Percentiles rank a stretch among this genome's conserved stretches.
These are phyloP conservation scores for Ceratocystis harringtonii DNA, from an alignment of 2,329 filamentous ascomycete genomes.

Conservation along the genomic window DNA sequence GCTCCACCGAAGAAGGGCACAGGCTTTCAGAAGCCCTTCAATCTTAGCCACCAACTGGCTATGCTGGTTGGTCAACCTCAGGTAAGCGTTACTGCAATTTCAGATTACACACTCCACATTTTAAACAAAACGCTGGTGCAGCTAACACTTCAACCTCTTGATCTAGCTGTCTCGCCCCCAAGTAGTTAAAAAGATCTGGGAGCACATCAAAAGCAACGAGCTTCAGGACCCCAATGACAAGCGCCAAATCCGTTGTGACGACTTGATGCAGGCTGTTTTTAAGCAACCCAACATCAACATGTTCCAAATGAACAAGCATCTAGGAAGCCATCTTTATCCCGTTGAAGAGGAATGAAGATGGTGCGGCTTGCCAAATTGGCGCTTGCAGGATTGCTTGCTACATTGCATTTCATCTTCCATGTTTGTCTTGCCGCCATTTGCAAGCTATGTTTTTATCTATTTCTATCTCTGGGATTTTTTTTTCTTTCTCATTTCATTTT, in stretches of 20 bases:
- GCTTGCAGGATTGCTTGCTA: not conserved
- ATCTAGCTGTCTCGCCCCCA: slow-evolving; percentile 74
- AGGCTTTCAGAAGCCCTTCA: slow-evolving; percentile 81
- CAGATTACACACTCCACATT: not conserved
- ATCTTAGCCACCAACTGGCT: slow-evolving; percentile 53
- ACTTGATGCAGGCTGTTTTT: slow-evolving; percentile 81
- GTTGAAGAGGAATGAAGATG: slow-evolving; percentile 50
- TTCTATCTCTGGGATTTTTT: not conserved
- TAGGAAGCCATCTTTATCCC: slow-evolving; percentile 78
- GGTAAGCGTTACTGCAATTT: slow-evolving; percentile 30
- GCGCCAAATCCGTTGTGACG: slow-evolving; percentile 85
- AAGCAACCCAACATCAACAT: slow-evolving; percentile 85
- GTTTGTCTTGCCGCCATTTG: not conserved
- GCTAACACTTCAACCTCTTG: not conserved
- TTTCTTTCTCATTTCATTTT: not conserved
- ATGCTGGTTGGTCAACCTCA: slow-evolving; percentile 55
- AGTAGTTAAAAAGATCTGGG: slow-evolving; percentile 93
- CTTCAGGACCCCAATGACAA: slow-evolving; percentile 86
- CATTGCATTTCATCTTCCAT: not conserved
- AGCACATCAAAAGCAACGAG: slow-evolving; percentile 75
- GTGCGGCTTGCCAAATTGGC: not conserved
- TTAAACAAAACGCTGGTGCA: not conserved
- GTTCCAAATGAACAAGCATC: slow-evolving; percentile 98
- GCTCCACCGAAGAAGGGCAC: slow-evolving; percentile 73
- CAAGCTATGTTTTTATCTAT: not conserved